Conservation (phyloP, 768 basidiomycete genomes). For the Podaxis sp. region DNA sequence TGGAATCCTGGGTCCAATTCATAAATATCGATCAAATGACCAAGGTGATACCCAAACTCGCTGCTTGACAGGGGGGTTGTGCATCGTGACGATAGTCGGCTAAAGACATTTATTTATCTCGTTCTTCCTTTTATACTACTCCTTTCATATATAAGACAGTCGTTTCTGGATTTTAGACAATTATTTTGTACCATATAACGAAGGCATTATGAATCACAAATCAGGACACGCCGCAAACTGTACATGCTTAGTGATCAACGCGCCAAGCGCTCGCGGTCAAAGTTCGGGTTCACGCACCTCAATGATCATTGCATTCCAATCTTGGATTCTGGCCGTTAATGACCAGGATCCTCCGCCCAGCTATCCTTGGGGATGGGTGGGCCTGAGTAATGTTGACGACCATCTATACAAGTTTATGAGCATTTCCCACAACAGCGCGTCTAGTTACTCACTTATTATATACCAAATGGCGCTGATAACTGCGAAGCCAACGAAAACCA, state of each 20-base stretch:
- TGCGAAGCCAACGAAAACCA: slow-evolving; percentile 65
- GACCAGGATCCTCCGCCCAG: not conserved
- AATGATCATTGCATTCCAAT: not conserved
- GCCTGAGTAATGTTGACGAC: slow-evolving; percentile 42
- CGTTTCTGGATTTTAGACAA: not conserved
- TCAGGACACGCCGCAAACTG: too few relatives aligned
- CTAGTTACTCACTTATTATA: slow-evolving; percentile 42
- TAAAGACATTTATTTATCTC: not conserved
- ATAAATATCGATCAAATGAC: slow-evolving; percentile 81
- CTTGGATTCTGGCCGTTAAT: not conserved
- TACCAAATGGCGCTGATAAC: slow-evolving; percentile 63
- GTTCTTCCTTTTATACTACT: too few relatives aligned
- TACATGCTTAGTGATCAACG: too few relatives aligned
- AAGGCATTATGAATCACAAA: too few relatives aligned
- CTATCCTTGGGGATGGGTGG: slow-evolving; percentile 35
- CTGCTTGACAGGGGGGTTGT: slow-evolving; percentile 39
- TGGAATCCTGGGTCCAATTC: slow-evolving; percentile 83
- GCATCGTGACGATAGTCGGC: not conserved
- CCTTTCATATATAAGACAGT: not conserved
- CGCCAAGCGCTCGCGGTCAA: too few relatives aligned
- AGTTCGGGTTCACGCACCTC: too few relatives aligned
- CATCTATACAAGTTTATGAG: slow-evolving; percentile 30
- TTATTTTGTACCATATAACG: too few relatives aligned
- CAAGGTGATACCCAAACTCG: slow-evolving; percentile 74
- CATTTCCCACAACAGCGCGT: not conserved